Base-by-base conservation (phyloP, 495 filamentous ascomycete species). In the Aspergillus heteromorphus region DNA sequence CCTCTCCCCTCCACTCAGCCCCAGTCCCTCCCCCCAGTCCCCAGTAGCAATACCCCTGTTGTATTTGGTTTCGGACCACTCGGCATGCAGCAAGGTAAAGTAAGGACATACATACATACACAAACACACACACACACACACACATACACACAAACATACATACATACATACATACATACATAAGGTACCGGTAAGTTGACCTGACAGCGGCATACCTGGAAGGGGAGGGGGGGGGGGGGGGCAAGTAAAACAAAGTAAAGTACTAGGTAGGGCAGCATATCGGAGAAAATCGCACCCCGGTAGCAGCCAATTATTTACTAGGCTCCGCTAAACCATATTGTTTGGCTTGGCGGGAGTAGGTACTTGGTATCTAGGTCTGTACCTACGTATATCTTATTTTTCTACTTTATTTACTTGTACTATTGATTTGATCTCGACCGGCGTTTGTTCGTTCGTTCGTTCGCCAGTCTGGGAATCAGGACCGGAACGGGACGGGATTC, bases 211-310 rank as follows among this genome's bases (percentile, higher is more conserved):
- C 19, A 38, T 38, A 38, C 34, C 34, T 38, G 34, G 34, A 13
- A 14, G 34, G 34, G 34, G n/a, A n/a, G n/a, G n/a, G n/a, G n/a
- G n/a, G n/a, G n/a, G n/a, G n/a, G n/a, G n/a, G n/a, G n/a, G n/a
- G n/a, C n/a, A n/a, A n/a, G n/a, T n/a, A n/a, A n/a, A n/a, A n/a
- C n/a, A n/a, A n/a, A n/a, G n/a, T n/a, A n/a, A n/a, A n/a, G n/a
- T n/a, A n/a, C 17, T 18, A 38, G 50, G 49, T 30, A 48, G 43
- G 34, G 48, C 31, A 53, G 43, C 34, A 56, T 52, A 16, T 60
- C 53, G 53, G 57, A 60, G 57, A 60, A 56, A 56, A 49, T 51
- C 43, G n/a, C 16, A 45, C 31, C 20, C 48, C 48, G n/a, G 41
- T 16, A 23, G 16, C 18, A 34, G 18, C 54, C 48, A 51, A 59